phyloP scores from a whole-genome alignment of 1,284 basidiomycete species.

The Sporisorium exsertum region DNA sequence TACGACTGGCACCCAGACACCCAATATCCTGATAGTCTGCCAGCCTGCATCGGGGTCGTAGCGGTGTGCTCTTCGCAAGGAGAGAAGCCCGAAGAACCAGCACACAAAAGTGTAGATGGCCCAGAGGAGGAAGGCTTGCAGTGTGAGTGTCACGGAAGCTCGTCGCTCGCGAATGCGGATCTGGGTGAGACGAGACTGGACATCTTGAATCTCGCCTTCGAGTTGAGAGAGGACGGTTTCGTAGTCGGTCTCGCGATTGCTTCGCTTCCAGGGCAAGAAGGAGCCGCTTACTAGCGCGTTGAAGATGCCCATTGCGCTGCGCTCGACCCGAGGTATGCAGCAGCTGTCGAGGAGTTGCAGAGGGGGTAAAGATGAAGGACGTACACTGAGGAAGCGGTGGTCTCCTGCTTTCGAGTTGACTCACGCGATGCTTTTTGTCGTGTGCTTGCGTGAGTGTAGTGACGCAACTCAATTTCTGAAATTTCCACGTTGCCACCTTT shows the following conservation, averaged over 20 bases:
- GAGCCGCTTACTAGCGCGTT: conserved; percentile 47
- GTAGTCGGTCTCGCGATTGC: conserved; percentile 70
- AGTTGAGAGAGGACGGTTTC: conserved; percentile 72
- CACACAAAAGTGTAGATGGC: conserved; percentile 82
- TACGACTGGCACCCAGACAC: conserved; percentile 48
- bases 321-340: not conserved
- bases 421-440: conserved; percentile 2
- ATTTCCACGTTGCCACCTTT: not conserved
- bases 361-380: conserved; percentile 5
- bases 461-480: conserved; percentile 11
- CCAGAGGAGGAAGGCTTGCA: conserved; percentile 86
- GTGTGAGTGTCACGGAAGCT: conserved; percentile 81
- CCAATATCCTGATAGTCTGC: conserved; percentile 7
- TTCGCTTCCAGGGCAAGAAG: conserved; percentile 43
- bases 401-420: not conserved
- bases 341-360: not conserved
- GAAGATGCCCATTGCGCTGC: conserved; percentile 43
- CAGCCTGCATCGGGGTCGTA: conserved; percentile 1
- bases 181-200: conserved; percentile 83
- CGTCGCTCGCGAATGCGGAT: conserved; percentile 87
- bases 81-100: conserved; percentile 74
- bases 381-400: conserved; percentile 4
- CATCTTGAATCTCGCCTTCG: conserved; percentile 71
- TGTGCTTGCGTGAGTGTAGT: conserved; percentile 21
- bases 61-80: conserved; percentile 6